Conservation (phyloP, 495 filamentous ascomycete genomes). For the Cladorrhinum samala region DNA sequence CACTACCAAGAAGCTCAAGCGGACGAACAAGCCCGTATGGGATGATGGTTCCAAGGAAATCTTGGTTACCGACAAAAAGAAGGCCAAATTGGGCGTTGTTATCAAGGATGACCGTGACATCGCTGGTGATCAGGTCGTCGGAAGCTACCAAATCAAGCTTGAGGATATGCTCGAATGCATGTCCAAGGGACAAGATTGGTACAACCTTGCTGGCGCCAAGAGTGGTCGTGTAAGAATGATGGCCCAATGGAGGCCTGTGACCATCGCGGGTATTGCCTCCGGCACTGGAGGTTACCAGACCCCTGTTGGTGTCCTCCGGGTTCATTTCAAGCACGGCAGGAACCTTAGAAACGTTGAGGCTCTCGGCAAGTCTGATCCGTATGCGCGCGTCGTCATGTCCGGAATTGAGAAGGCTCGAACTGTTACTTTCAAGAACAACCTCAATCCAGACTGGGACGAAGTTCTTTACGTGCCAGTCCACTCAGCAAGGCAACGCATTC, state of each 20-base stretch:
- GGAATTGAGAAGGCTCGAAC: slow-evolving; percentile 85
- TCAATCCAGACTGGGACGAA: slow-evolving; percentile 95
- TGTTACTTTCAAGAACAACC: slow-evolving; percentile 92
- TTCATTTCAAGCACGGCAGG: slow-evolving; percentile 81
- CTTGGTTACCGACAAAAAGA: slow-evolving; percentile 86
- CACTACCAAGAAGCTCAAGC: slow-evolving; percentile 80
- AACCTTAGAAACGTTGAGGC: slow-evolving; percentile 88
- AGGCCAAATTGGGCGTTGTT: slow-evolving; percentile 77
- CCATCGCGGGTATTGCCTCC: slow-evolving; percentile 62
- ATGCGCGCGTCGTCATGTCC: slow-evolving; percentile 79
- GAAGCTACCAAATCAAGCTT: slow-evolving; percentile 88
- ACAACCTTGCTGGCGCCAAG: slow-evolving; percentile 75
- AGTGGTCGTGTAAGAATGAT: slow-evolving; percentile 82
- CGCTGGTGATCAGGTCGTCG: slow-evolving; percentile 73
- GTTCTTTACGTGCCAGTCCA: slow-evolving; percentile 92
- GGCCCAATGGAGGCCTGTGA: slow-evolving; percentile 91
- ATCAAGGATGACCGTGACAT: slow-evolving; percentile 94
- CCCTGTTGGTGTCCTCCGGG: slow-evolving; percentile 86
- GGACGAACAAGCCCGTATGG: slow-evolving; percentile 94
- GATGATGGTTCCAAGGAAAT: slow-evolving; percentile 85
- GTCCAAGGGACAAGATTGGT: slow-evolving; percentile 94
- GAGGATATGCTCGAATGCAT: slow-evolving; percentile 88
- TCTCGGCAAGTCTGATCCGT: slow-evolving; percentile 95
- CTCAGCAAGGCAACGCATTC: slow-evolving; percentile 72
- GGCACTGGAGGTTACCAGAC: slow-evolving; percentile 86